These are phyloP conservation scores for Ambispora gerdemannii DNA, from an alignment of 192 early-diverging fungal species.

Conservation along the genomic window DNA sequence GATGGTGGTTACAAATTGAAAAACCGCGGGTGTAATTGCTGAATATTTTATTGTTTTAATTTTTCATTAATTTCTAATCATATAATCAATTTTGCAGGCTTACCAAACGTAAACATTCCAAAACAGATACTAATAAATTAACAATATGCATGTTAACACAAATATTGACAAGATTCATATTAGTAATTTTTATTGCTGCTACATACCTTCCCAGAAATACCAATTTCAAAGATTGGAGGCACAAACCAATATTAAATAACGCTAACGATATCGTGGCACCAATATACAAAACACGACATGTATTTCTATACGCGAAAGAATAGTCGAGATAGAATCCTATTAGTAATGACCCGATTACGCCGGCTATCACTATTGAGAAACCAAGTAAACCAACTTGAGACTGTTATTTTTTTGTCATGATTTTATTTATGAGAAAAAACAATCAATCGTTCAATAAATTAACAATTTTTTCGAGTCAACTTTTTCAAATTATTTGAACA, in stretches of 20 bases:
- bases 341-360: constrained; percentile 36
- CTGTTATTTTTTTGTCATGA: too few species aligned
- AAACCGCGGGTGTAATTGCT: constrained; percentile 43
- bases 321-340: constrained; percentile 38
- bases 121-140: constrained; percentile 32
- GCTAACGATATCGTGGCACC: constrained; percentile 29
- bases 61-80: background rate
- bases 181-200: background rate
- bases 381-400: constrained; percentile 35
- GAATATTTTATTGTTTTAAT: background rate
- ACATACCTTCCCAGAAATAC: constrained; percentile 40
- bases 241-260: constrained; percentile 25
- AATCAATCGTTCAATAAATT: too few species aligned
- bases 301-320: constrained; percentile 29
- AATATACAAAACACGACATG: constrained; percentile 33
- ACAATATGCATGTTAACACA: too few species aligned
- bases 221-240: constrained; percentile 11
- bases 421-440: too few species aligned
- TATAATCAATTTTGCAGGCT: background rate
- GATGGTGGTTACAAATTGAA: constrained; percentile 43
- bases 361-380: constrained; percentile 34
- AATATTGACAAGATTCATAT: too few species aligned
- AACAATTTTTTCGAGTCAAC: too few species aligned
- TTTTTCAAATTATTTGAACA: too few species aligned
- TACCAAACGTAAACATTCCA: constrained; percentile 42